These are phyloP conservation scores for Phytophthora brassicae DNA, from an alignment of 352 stramenopile species.

Conservation along the genomic window DNA sequence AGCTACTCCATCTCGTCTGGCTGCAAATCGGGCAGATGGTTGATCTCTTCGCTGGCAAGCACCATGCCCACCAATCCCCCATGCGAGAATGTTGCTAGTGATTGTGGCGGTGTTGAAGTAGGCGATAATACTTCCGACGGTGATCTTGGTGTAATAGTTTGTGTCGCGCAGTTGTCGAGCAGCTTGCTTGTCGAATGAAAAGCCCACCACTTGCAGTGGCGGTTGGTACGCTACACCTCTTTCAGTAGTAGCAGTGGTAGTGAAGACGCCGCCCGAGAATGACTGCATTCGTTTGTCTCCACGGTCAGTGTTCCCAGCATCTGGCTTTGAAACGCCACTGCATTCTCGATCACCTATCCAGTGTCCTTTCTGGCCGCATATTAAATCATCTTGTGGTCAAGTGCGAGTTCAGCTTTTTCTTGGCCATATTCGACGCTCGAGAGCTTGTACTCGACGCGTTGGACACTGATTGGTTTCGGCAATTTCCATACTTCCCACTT, in stretches of 20 bases:
- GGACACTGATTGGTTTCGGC: not conserved
- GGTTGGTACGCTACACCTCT: not conserved
- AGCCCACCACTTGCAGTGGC: not conserved
- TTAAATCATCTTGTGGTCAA: too few relatives aligned
- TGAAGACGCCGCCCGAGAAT: not conserved
- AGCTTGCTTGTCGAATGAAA: not conserved
- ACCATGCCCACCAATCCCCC: not conserved
- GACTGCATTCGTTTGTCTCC: conserved; percentile 1
- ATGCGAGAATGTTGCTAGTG: not conserved
- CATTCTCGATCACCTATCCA: not conserved
- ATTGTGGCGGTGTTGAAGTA: not conserved
- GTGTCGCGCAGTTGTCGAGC: not conserved
- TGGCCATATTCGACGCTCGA: not conserved
- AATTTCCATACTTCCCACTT: conserved; percentile 1
- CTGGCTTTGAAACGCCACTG: not conserved
- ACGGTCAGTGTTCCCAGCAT: not conserved
- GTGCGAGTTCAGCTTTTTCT: conserved; percentile 4
- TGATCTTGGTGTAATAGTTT: too few relatives aligned
- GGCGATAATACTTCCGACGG: not conserved
- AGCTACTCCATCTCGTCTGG: not conserved
- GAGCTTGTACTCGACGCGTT: not conserved
- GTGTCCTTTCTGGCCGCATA: not conserved
- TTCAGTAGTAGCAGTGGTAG: not conserved
- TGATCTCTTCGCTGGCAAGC: not conserved
- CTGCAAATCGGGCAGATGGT: not conserved